Evolutionary conservation across 139 green algal species (phyloP).

Genomic region (Chara braunii): DNA sequence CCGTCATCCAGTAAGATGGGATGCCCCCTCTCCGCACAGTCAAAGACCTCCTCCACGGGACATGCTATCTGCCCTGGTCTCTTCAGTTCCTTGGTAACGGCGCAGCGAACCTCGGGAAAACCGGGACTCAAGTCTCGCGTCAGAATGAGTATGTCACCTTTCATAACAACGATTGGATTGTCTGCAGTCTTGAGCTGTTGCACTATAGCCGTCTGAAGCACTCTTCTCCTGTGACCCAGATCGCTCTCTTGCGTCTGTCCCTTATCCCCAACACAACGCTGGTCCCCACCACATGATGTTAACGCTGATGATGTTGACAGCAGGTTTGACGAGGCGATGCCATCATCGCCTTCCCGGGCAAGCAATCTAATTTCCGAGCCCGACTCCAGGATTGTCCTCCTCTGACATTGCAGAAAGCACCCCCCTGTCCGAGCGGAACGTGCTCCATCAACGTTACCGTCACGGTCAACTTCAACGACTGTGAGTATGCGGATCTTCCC

Average conservation of each 20-base stretch:
- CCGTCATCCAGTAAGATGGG: slow-evolving; percentile 38
- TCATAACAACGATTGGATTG: slow-evolving; percentile 6
- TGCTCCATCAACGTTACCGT: too few species aligned
- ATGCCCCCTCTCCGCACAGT: slow-evolving; percentile 11
- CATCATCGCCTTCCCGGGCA: neutral
- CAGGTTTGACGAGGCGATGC: neutral
- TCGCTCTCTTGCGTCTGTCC: neutral
- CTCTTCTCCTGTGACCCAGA: neutral
- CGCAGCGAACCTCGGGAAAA: neutral
- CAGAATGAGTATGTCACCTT: slow-evolving; percentile 18
- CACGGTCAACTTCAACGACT: neutral
- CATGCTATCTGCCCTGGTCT: neutral
- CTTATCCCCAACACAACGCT: neutral
- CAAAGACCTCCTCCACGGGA: slow-evolving; percentile 23
- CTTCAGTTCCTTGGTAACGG: neutral
- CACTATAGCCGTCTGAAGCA: neutral
- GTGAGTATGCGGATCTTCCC: slow-evolving; percentile 8
- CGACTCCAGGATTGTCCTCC: too few species aligned
- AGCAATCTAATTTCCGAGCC: neutral
- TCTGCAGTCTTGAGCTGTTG: neutral
- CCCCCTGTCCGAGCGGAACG: too few species aligned
- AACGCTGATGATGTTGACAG: neutral
- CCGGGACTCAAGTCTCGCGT: neutral
- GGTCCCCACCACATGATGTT: neutral
- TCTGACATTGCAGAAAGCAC: too few species aligned